Percentiles rank a stretch among this genome's conserved stretches.
phyloP scores from a whole-genome alignment of 257 asterid genomes.

The Solanum okadae region DNA sequence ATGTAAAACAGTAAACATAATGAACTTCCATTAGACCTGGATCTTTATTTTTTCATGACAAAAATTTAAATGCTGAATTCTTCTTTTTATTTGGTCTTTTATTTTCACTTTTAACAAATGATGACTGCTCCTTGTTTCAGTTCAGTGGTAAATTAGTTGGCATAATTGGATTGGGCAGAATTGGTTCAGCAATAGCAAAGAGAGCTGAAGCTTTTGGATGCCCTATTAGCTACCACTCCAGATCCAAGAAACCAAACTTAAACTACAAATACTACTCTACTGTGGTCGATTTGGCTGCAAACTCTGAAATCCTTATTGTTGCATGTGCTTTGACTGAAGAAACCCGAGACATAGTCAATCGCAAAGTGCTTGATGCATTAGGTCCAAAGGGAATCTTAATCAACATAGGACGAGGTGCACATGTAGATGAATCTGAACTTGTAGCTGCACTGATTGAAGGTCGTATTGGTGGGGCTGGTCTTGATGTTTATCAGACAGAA shows the following conservation, averaged over 20 bases:
- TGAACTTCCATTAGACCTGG: neutral
- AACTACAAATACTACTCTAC: slow-evolving; percentile 38
- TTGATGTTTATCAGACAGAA: slow-evolving; percentile 70
- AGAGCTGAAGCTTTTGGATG: slow-evolving; percentile 76
- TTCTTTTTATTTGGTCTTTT: neutral
- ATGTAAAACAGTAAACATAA: neutral
- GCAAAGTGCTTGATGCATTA: slow-evolving; percentile 50
- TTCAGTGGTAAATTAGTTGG: slow-evolving; percentile 74
- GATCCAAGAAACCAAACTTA: slow-evolving; percentile 43
- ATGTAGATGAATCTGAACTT: slow-evolving; percentile 57
- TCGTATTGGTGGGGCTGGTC: slow-evolving; percentile 82
- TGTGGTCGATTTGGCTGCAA: slow-evolving; percentile 42
- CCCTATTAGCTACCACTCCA: slow-evolving; percentile 53
- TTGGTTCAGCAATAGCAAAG: slow-evolving; percentile 72
- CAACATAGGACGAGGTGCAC: slow-evolving; percentile 68
- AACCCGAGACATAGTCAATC: slow-evolving; percentile 49
- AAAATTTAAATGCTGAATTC: neutral
- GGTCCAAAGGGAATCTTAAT: slow-evolving; percentile 65
- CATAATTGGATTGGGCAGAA: slow-evolving; percentile 76
- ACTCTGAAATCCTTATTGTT: slow-evolving; percentile 46
- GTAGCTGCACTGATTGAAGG: slow-evolving; percentile 60
- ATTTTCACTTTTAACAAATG: neutral
- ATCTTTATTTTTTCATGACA: neutral
- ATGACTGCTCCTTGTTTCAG: slow-evolving; percentile 27
- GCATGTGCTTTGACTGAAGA: slow-evolving; percentile 55